Evolutionary conservation across 148 eudicot species (phyloP).

Genomic region (Persicaria maculosa): DNA sequence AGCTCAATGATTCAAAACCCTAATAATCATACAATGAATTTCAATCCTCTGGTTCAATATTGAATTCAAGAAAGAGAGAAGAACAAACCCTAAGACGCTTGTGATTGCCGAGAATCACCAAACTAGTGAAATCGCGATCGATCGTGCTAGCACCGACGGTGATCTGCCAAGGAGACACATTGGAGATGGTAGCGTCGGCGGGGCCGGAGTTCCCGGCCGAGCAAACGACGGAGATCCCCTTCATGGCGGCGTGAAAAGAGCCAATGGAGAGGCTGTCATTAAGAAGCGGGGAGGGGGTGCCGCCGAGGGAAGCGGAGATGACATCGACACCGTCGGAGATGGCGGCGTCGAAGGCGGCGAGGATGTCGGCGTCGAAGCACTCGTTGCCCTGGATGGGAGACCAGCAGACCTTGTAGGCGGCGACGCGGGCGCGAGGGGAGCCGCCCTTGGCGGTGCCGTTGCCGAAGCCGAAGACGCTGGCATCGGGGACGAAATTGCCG

Average conservation of each 20-base stretch:
- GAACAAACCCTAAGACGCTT: constrained; percentile 39
- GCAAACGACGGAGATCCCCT: constrained; percentile 57
- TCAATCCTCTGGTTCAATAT: not conserved
- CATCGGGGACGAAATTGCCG: constrained; percentile 54
- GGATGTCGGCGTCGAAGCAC: constrained; percentile 75
- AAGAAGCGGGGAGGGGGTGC: constrained; percentile 34
- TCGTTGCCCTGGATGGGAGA: constrained; percentile 59
- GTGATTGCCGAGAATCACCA: constrained; percentile 43
- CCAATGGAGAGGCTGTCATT: constrained; percentile 79
- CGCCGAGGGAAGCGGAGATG: constrained; percentile 81
- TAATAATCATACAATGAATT: not conserved
- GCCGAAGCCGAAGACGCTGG: constrained; percentile 66
- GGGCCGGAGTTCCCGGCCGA: constrained; percentile 94
- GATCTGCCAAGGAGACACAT: constrained; percentile 70
- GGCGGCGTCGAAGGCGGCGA: constrained; percentile 87
- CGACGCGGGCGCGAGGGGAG: constrained; percentile 78
- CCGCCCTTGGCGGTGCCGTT: constrained; percentile 85
- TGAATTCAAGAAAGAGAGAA: not conserved
- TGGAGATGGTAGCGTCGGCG: constrained; percentile 41
- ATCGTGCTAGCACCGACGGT: constrained; percentile 94
- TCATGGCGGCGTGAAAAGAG: constrained; percentile 68
- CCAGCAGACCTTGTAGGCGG: constrained; percentile 81
- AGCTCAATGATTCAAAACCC: not conserved
- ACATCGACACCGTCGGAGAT: constrained; percentile 80
- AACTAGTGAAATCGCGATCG: constrained; percentile 70